Conservation (phyloP, 306 rosid species). For the Prosopis cineraria region DNA sequence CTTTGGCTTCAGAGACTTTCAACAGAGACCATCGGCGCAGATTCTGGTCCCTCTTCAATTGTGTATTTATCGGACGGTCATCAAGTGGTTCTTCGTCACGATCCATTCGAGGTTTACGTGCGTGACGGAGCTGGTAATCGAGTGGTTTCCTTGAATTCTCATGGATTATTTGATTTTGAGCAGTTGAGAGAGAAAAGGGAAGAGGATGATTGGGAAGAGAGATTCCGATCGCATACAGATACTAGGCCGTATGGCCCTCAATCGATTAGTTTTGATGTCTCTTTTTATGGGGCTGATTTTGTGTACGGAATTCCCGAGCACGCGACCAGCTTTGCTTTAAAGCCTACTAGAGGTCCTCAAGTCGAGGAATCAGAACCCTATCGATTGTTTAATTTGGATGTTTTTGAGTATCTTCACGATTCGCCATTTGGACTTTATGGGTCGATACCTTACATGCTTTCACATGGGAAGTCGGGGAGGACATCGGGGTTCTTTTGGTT, state of each 20-base stretch:
- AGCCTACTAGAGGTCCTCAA: constrained; percentile 84
- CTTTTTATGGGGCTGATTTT: constrained; percentile 76
- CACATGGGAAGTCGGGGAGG: constrained; percentile 77
- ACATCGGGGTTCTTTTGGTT: constrained; percentile 89
- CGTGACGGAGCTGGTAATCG: constrained; percentile 65
- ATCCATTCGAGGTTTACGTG: constrained; percentile 86
- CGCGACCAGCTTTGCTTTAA: constrained; percentile 72
- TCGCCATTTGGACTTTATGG: constrained; percentile 92
- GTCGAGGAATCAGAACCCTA: constrained; percentile 88
- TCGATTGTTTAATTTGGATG: constrained; percentile 84
- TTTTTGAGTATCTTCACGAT: constrained; percentile 80
- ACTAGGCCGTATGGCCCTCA: constrained; percentile 85
- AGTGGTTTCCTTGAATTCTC: constrained; percentile 74
- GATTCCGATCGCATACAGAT: constrained; percentile 71
- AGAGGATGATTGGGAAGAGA: constrained; percentile 85
- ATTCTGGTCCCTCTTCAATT: constrained; percentile 48
- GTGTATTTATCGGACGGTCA: constrained; percentile 64
- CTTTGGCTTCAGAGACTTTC: constrained; percentile 69
- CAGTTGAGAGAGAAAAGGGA: constrained; percentile 61
- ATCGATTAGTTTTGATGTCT: constrained; percentile 87
- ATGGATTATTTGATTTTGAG: constrained; percentile 89
- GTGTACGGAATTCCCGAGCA: constrained; percentile 95
- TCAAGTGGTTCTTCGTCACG: constrained; percentile 79
- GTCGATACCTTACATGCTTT: constrained; percentile 88
- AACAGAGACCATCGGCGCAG: constrained; percentile 49